These are phyloP conservation scores for Phytopythium aichiense DNA, from an alignment of 352 stramenopile genomes.

Conservation along the genomic window DNA sequence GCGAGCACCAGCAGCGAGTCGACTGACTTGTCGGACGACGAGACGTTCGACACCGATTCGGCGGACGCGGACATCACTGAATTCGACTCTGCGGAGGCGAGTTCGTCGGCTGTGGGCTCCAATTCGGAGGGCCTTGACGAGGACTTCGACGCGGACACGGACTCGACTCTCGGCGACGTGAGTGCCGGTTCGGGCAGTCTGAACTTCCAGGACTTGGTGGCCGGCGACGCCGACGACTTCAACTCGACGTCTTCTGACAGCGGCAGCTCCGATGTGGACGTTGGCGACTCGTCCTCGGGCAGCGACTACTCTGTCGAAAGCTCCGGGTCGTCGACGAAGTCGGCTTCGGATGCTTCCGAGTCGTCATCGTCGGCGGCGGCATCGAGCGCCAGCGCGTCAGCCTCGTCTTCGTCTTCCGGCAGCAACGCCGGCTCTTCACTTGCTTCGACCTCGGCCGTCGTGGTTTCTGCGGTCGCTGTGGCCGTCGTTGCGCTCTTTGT, in stretches of 20 bases:
- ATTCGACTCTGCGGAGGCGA: neutral
- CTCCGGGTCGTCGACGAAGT: conserved; percentile 7
- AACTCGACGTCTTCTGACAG: conserved; percentile 22
- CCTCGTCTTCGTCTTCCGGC: neutral
- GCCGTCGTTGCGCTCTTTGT: neutral
- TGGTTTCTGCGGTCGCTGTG: neutral
- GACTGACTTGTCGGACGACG: neutral
- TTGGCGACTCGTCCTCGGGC: conserved; percentile 21
- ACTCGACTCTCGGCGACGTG: neutral
- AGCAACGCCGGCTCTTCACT: conserved; percentile 4
- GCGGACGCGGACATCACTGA: neutral
- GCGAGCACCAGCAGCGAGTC: conserved; percentile 11
- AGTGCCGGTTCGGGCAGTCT: neutral
- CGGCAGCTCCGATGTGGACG: conserved; percentile 14
- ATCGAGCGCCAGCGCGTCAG: conserved; percentile 4
- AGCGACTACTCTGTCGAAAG: conserved; percentile 17
- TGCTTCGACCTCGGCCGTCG: conserved; percentile 4
- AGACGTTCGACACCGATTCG: conserved; percentile 4
- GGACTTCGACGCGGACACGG: neutral
- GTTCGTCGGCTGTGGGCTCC: neutral
- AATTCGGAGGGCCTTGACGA: neutral
- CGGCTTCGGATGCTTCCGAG: conserved; percentile 13
- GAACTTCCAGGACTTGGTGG: conserved; percentile 10
- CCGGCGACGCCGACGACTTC: conserved; percentile 5
- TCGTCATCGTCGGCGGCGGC: conserved; percentile 6